Evolutionary conservation across 192 early-diverging fungal species (phyloP).

Genomic region (Backusella liffmaniae): DNA sequence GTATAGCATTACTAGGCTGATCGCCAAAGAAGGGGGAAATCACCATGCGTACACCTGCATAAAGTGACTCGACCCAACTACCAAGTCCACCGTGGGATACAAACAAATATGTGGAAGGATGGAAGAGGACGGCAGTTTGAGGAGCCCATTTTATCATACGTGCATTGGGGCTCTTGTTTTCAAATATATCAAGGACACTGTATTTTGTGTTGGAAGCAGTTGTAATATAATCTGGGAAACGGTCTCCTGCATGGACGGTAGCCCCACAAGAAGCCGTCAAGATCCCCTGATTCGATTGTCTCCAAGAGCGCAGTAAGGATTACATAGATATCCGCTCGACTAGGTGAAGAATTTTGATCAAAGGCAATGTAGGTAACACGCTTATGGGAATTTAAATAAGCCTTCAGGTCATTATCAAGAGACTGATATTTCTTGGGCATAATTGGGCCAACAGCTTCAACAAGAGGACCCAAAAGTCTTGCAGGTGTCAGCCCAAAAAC

Average conservation of each 20-base stretch:
- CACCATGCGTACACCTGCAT: constrained; percentile 23
- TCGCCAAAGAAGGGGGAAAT: constrained; percentile 33
- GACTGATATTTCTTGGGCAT: constrained; percentile 20
- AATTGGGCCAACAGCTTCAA: constrained; percentile 34
- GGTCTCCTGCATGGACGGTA: neutral
- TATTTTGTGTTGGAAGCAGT: neutral
- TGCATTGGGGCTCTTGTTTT: neutral
- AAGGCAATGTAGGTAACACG: constrained; percentile 34
- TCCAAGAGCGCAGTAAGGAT: constrained; percentile 25
- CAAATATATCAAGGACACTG: neutral
- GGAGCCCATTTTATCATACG: constrained; percentile 21
- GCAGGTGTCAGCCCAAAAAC: constrained; percentile 17
- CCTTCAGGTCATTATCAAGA: neutral
- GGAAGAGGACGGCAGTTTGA: constrained; percentile 30
- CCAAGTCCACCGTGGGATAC: constrained; percentile 27
- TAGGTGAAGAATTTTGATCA: constrained; percentile 16
- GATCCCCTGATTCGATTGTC: constrained; percentile 11
- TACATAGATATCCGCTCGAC: neutral
- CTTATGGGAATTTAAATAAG: constrained; percentile 23
- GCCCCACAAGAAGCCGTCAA: constrained; percentile 43
- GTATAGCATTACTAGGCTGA: constrained; percentile 20
- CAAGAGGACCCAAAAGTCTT: constrained; percentile 21
- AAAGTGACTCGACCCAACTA: constrained; percentile 33
- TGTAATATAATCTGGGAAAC: neutral
- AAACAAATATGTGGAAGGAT: constrained; percentile 25